Evolutionary conservation across 2,329 filamentous ascomycete genomes (phyloP).

Genomic region (Botrytis cinerea): DNA sequence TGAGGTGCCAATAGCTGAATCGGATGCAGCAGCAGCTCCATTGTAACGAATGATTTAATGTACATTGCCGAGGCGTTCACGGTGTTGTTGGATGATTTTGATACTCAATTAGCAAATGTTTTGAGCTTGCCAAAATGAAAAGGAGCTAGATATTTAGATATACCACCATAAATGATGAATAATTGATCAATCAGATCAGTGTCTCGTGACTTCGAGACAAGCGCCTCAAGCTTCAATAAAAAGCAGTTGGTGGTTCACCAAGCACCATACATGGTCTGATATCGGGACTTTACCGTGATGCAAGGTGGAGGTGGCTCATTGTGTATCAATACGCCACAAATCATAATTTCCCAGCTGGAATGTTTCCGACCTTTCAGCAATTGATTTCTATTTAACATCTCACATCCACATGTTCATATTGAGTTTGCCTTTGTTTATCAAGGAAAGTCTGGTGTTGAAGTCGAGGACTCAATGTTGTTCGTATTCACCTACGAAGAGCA

Average conservation of each 20-base stretch:
- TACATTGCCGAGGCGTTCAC: conserved; percentile 30
- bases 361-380: conserved; percentile 2
- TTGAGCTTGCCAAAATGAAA: background rate
- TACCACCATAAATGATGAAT: conserved; percentile 5
- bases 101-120: conserved; percentile 19
- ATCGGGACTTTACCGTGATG: conserved; percentile 12
- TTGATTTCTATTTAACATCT: background rate
- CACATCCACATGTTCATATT: background rate
- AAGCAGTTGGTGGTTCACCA: conserved; percentile 11
- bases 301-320: conserved; percentile 18
- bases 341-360: conserved; percentile 9
- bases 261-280: background rate
- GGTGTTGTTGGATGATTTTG: conserved; percentile 9
- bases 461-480: conserved; percentile 6
- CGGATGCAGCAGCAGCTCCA: conserved; percentile 35
- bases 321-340: conserved; percentile 17
- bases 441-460: conserved; percentile 4
- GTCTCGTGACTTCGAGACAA: conserved; percentile 13
- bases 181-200: conserved; percentile 21
- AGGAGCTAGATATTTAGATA: conserved; percentile 16
- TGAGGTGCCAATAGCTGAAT: conserved; percentile 37
- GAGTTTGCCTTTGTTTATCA: conserved; percentile 1
- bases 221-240: conserved; percentile 3
- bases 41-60: conserved; percentile 23
- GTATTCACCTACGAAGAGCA: background rate